Evolutionary conservation across 176 grass and related monocot species (phyloP).

Genomic region (Ampelocalamus luodianensis): DNA sequence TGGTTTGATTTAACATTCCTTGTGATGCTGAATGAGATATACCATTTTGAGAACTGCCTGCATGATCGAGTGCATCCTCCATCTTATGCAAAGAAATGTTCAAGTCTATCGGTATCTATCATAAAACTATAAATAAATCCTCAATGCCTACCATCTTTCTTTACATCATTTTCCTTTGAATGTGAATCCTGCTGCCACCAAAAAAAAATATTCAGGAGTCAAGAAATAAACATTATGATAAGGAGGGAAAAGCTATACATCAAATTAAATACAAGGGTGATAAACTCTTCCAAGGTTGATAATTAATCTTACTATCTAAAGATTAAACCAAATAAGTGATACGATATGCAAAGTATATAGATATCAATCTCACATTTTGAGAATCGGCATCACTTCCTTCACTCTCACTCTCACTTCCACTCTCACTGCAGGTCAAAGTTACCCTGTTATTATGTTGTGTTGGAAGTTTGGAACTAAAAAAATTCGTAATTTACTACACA

Average conservation of each 20-base stretch:
- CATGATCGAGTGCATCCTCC: conserved; percentile 42
- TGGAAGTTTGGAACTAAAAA: conserved; percentile 1
- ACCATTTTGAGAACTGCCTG: conserved; percentile 65
- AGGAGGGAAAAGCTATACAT: background rate
- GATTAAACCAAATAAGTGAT: background rate
- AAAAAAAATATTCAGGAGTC: conserved; percentile 29
- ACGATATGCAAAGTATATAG: conserved; percentile 18
- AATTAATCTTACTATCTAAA: background rate
- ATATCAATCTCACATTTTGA: conserved; percentile 74
- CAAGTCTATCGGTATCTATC: conserved; percentile 23
- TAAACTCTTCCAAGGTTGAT: conserved; percentile 3
- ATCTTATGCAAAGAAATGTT: conserved; percentile 41
- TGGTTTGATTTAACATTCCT: conserved; percentile 58
- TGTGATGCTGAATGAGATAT: conserved; percentile 51
- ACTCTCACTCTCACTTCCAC: conserved; percentile 88
- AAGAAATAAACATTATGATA: conserved; percentile 3
- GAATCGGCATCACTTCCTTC: conserved; percentile 90
- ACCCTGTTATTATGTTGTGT: conserved; percentile 39
- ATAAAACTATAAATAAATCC: conserved; percentile 27
- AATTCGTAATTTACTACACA: conserved; percentile 17
- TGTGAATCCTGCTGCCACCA: conserved; percentile 59
- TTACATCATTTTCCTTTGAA: conserved; percentile 65
- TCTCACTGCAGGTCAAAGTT: conserved; percentile 66
- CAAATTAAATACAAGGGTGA: background rate
- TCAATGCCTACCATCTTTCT: conserved; percentile 59